Conservation (phyloP, 2,329 filamentous ascomycete genomes). For the Tolypocladium guangdongense region DNA sequence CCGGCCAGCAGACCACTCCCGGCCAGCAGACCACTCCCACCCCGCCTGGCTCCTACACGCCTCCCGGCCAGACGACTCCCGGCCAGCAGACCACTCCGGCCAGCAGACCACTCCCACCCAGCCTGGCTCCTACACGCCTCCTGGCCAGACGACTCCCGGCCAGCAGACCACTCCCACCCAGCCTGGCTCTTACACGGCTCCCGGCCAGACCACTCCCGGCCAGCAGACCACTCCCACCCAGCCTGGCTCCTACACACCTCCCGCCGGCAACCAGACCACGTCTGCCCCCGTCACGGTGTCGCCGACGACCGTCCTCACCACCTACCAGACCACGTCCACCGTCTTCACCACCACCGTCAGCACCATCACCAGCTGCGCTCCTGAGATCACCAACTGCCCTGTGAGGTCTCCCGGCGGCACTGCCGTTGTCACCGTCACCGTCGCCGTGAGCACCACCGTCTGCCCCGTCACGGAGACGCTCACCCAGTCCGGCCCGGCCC, state of each 20-base stretch:
- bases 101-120: neutral
- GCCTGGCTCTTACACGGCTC: conserved; percentile 8
- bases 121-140: too few species aligned
- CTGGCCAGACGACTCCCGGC: neutral
- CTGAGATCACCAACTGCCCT: conserved; percentile 39
- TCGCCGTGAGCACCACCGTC: conserved; percentile 48
- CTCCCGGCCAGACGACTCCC: neutral
- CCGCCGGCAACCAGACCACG: too few species aligned
- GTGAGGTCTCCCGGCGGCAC: conserved; percentile 31
- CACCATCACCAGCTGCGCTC: conserved; percentile 40
- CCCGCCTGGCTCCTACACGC: neutral
- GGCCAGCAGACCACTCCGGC: conserved; percentile 1
- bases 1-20: conserved; percentile 6
- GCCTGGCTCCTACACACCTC: too few species aligned
- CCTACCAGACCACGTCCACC: conserved; percentile 35
- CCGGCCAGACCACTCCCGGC: conserved; percentile 5
- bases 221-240: neutral
- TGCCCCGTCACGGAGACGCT: conserved; percentile 49
- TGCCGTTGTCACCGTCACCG: conserved; percentile 38
- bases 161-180: conserved; percentile 2
- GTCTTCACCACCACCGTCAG: conserved; percentile 37
- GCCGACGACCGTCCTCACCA: conserved; percentile 15
- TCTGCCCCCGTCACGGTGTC: too few species aligned
- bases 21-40: too few species aligned
- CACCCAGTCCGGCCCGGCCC: conserved; percentile 16